Evolutionary conservation across 1,139 yeast species (phyloP).

Genomic region (Debaryomyces coudertii): DNA sequence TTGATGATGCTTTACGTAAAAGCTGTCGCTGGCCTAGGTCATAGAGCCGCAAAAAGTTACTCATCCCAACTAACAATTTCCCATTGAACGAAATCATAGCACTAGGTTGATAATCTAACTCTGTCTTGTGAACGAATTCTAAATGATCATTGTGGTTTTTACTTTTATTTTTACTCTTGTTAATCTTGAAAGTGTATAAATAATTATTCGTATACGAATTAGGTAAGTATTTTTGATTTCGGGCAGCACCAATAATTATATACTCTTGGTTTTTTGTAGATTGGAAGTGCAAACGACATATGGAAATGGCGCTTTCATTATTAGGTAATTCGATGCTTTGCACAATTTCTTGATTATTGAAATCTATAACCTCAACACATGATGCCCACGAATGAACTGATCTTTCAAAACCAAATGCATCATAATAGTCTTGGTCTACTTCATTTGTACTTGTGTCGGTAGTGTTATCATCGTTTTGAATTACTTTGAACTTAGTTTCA

Average conservation of each 20-base stretch:
- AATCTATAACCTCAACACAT: slow-evolving; percentile 55
- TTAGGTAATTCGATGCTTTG: slow-evolving; percentile 45
- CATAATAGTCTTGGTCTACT: slow-evolving; percentile 33
- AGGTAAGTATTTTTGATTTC: slow-evolving; percentile 41
- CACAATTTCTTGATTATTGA: slow-evolving; percentile 34
- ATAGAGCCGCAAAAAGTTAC: slow-evolving; percentile 58
- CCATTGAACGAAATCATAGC: slow-evolving; percentile 63
- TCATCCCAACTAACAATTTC: slow-evolving; percentile 61
- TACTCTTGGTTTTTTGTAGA: slow-evolving; percentile 26
- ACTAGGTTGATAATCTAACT: slow-evolving; percentile 50
- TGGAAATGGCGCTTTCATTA: slow-evolving; percentile 43
- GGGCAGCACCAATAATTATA: slow-evolving; percentile 54
- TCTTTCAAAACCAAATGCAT: slow-evolving; percentile 44
- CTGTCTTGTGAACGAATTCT: slow-evolving; percentile 63
- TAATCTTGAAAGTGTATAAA: slow-evolving; percentile 49
- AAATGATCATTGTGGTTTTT: slow-evolving; percentile 34
- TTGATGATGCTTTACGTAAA: slow-evolving; percentile 61
- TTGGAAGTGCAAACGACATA: slow-evolving; percentile 23
- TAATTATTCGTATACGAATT: slow-evolving; percentile 32
- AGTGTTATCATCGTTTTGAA: neutral
- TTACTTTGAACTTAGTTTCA: neutral
- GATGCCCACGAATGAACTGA: slow-evolving; percentile 46
- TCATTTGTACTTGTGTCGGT: slow-evolving; percentile 4
- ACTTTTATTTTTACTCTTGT: slow-evolving; percentile 2
- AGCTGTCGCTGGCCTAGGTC: slow-evolving; percentile 82